Percentiles rank a stretch among this genome's conserved stretches.
These are phyloP conservation scores for Ustilago cynodontis DNA, from an alignment of 1,284 basidiomycete species.

Conservation along the genomic window DNA sequence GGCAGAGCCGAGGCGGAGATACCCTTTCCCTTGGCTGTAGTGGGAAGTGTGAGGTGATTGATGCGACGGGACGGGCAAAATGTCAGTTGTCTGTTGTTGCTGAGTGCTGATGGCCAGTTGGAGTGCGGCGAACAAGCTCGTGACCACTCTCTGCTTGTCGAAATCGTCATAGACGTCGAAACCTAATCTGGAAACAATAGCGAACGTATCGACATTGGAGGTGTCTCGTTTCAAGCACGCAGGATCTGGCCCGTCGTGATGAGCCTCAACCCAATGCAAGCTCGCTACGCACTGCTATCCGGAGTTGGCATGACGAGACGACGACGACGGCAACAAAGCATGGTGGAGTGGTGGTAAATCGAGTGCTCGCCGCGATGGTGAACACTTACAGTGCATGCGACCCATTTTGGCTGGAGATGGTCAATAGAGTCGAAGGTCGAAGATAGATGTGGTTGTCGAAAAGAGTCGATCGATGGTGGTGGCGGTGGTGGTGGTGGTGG, in stretches of 20 bases:
- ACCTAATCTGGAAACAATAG: not conserved
- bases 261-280: not conserved
- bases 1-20: slow-evolving; percentile 89
- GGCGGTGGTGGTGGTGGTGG: slow-evolving; percentile 11
- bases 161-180: not conserved
- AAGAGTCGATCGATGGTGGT: slow-evolving; percentile 12
- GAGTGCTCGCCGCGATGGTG: slow-evolving; percentile 31
- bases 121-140: slow-evolving; percentile 13
- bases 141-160: not conserved
- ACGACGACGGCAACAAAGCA: slow-evolving; percentile 14
- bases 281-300: not conserved
- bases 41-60: not conserved
- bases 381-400: slow-evolving; percentile 68
- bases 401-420: slow-evolving; percentile 65
- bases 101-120: not conserved
- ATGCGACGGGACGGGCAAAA: not conserved
- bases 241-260: not conserved
- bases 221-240: too few species aligned
- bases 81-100: slow-evolving; percentile 13
- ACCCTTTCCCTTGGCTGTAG: slow-evolving; percentile 69
- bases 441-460: slow-evolving; percentile 2
- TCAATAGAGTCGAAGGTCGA: slow-evolving; percentile 20
- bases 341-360: not conserved
- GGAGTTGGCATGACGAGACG: not conserved
- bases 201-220: too few species aligned